Conservation (phyloP, 2,329 filamentous ascomycete species). For the Tolypocladium tropicale region DNA sequence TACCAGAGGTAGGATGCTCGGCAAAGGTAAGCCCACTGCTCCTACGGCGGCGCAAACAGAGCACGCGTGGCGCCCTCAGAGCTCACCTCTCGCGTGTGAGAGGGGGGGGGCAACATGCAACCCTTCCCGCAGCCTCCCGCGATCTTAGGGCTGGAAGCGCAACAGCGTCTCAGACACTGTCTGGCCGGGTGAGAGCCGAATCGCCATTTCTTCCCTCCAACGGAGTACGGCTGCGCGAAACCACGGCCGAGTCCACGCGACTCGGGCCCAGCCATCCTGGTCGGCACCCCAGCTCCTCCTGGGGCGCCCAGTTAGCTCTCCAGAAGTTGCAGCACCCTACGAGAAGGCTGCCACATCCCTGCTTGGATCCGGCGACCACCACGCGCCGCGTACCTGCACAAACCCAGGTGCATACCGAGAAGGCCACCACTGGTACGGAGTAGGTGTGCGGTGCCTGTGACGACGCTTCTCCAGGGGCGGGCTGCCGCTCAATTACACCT, state of each 20-base stretch:
- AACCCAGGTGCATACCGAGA: too few relatives aligned
- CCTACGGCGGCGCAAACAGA: too few relatives aligned
- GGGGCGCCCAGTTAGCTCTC: not conserved
- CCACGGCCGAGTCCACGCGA: not conserved
- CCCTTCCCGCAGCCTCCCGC: not conserved
- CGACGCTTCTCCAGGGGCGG: not conserved
- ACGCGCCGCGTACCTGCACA: too few relatives aligned
- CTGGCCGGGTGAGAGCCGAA: not conserved
- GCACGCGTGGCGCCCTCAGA: not conserved
- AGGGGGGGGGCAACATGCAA: not conserved
- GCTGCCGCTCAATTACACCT: not conserved
- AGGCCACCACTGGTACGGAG: too few relatives aligned
- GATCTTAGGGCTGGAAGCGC: not conserved
- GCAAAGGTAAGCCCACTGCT: too few relatives aligned
- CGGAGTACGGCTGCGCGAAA: not conserved
- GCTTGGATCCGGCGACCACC: not conserved
- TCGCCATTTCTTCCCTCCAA: too few relatives aligned
- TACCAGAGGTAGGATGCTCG: too few relatives aligned
- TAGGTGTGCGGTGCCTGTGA: not conserved
- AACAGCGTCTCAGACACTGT: not conserved
- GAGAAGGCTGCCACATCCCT: too few relatives aligned
- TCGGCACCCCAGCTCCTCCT: not conserved
- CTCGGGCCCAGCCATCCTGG: not conserved
- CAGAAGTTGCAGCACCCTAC: not conserved
- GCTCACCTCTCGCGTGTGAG: not conserved